These are phyloP conservation scores for Chlorella ohadii DNA, from an alignment of 139 green algal genomes.

Conservation along the genomic window DNA sequence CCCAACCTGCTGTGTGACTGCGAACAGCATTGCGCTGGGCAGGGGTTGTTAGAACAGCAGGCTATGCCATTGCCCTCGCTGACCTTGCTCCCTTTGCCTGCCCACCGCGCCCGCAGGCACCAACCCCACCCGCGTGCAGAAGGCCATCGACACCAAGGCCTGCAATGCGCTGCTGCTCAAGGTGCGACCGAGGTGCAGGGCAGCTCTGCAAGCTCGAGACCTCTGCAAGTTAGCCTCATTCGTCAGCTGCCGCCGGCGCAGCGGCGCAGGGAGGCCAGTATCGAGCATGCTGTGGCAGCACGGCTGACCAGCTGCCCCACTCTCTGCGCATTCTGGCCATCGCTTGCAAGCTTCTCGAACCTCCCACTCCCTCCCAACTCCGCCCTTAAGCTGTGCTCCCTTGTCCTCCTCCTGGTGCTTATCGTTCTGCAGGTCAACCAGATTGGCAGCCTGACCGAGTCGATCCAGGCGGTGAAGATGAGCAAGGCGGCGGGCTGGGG, in stretches of 20 bases:
- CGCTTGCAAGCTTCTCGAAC: neutral
- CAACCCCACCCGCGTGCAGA: conserved; percentile 93
- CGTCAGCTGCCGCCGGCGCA: too few species aligned
- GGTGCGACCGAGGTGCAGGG: conserved; percentile 42
- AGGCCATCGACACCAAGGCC: conserved; percentile 93
- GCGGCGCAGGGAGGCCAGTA: neutral
- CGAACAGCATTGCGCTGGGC: too few species aligned
- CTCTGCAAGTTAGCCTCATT: too few species aligned
- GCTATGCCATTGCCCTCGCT: too few species aligned
- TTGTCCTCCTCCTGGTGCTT: neutral
- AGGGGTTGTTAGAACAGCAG: too few species aligned
- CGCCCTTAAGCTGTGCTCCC: neutral
- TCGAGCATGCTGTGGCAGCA: too few species aligned
- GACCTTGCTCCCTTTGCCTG: too few species aligned
- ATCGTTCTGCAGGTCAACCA: conserved; percentile 86
- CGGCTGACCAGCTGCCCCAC: too few species aligned
- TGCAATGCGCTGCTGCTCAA: conserved; percentile 99
- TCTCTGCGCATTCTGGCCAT: too few species aligned
- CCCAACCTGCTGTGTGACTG: conserved; percentile 92
- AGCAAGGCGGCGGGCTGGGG: conserved; percentile 96
- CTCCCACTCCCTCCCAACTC: neutral
- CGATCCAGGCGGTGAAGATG: conserved; percentile 95
- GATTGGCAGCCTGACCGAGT: conserved; percentile 96
- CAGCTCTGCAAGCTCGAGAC: too few species aligned
- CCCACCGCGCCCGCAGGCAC: conserved; percentile 57